Base-by-base conservation (phyloP, 768 basidiomycete genomes). In the Paxillus involutus region DNA sequence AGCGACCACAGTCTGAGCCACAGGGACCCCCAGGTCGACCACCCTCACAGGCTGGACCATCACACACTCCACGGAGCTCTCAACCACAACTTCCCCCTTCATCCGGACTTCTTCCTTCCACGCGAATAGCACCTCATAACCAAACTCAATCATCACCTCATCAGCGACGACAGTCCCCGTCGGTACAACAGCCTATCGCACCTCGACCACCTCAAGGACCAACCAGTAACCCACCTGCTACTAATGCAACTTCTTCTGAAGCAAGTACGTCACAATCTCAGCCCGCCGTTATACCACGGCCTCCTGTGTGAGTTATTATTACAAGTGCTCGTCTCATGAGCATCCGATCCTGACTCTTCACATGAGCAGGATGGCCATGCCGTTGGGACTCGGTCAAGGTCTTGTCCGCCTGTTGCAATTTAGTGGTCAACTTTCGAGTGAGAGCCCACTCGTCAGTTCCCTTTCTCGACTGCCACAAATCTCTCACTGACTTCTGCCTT, bases 371-470 rank as follows among this genome's bases (percentile, higher is more conserved):
- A 43, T 73, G 57, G 60, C 69, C 9, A 63, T 63, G 39, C 68
- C 66, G 16, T 45, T 85, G 47, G 81, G 82, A 13, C 67, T 74
- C 19, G 88, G 89, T 16, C 86, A 88, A 70, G 86, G 84, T 7
- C 69, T 89, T 17, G 70, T 77, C 40, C 80, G 86, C 21, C 65
- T 93, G 51, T 68, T 90, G 21, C 83, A 87, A 54, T 88, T 93
- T 60, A 90, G 89, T 58, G 83, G 81, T 10, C 70, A 80, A 29
- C 75, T 92, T 5, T 77, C 85, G 1, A 73, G 65, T 32, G 86
- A 88, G 58, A 76, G 73, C 50, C 70, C 73, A 79, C 83, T 49
- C 42, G 79, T 77, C 24, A 41, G 64, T 58, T 37, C 16, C 50
- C 24, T 52, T 45, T 33, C 44, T 53, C 17, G 19, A 17, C 42